Evolutionary conservation across 139 green algal species (phyloP).

Genomic region (Coelastrella sp.): DNA sequence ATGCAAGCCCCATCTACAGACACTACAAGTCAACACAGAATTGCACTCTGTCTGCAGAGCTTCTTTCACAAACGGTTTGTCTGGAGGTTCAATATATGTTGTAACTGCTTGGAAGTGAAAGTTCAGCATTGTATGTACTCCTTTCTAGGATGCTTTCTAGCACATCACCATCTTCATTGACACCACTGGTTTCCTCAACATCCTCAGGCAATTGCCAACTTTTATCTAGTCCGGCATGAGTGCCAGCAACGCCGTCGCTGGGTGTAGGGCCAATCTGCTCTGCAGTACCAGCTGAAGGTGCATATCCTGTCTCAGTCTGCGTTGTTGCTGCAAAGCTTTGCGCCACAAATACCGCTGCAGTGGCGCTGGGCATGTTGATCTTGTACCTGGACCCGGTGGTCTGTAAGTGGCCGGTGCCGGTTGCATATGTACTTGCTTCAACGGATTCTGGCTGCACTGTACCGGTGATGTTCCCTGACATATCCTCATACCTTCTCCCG

Average conservation of each 20-base stretch:
- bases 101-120: neutral
- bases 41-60: neutral
- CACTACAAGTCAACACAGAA: too few relatives aligned
- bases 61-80: neutral
- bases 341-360: constrained; percentile 1
- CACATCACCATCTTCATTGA: too few relatives aligned
- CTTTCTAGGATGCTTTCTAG: neutral
- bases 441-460: neutral
- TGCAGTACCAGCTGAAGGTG: too few relatives aligned
- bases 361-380: neutral
- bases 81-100: neutral
- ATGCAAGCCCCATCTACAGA: too few relatives aligned
- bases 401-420: neutral
- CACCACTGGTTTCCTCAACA: too few relatives aligned
- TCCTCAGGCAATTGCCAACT: too few relatives aligned
- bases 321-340: neutral
- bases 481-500: neutral
- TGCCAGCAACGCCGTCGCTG: too few relatives aligned
- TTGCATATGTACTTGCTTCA: neutral
- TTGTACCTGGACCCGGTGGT: neutral
- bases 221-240: too few relatives aligned
- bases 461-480: neutral
- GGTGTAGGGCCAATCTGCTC: too few relatives aligned
- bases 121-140: neutral
- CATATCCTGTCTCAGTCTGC: too few relatives aligned